These are phyloP conservation scores for Entoloma clypeatum DNA, from an alignment of 1,284 basidiomycete species.

Conservation along the genomic window DNA sequence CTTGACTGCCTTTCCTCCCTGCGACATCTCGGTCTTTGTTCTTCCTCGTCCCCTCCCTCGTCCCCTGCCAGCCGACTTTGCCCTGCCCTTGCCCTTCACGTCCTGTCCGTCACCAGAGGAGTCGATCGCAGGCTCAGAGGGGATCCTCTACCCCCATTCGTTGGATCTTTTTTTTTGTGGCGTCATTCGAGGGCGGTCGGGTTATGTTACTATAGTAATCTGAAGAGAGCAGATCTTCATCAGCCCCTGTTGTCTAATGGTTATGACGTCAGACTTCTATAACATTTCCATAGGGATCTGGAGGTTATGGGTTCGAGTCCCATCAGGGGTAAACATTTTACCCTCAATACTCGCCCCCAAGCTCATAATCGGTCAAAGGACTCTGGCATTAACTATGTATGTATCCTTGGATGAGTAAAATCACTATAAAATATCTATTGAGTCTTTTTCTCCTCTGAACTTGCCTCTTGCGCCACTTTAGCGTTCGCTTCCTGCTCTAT, in stretches of 20 bases:
- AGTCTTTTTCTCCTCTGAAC: constrained; percentile 22
- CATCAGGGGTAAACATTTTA: too few species aligned
- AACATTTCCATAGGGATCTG: background rate
- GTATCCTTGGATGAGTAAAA: background rate
- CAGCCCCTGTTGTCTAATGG: background rate
- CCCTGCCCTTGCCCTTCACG: constrained; percentile 12
- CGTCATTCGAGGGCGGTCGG: too few species aligned
- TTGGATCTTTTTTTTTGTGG: constrained; percentile 27
- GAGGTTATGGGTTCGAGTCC: background rate
- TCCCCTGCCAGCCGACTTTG: constrained; percentile 13
- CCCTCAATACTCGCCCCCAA: too few species aligned
- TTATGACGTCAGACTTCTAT: background rate
- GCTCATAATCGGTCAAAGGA: too few species aligned
- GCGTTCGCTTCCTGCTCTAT: constrained; percentile 24
- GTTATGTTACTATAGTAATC: too few species aligned
- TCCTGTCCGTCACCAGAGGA: constrained; percentile 30
- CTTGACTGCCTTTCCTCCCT: constrained; percentile 38
- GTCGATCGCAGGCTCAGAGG: constrained; percentile 20
- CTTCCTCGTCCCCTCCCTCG: background rate
- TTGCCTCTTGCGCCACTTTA: constrained; percentile 11
- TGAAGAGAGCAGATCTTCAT: too few species aligned
- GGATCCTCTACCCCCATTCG: constrained; percentile 28
- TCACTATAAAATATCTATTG: constrained; percentile 15
- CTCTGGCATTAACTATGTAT: too few species aligned
- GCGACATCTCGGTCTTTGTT: too few species aligned